Evolutionary conservation across 83 land plant species (phyloP), one percentile per base, ranked within the genome.

Genomic region (Isoetes engelmannii): DNA sequence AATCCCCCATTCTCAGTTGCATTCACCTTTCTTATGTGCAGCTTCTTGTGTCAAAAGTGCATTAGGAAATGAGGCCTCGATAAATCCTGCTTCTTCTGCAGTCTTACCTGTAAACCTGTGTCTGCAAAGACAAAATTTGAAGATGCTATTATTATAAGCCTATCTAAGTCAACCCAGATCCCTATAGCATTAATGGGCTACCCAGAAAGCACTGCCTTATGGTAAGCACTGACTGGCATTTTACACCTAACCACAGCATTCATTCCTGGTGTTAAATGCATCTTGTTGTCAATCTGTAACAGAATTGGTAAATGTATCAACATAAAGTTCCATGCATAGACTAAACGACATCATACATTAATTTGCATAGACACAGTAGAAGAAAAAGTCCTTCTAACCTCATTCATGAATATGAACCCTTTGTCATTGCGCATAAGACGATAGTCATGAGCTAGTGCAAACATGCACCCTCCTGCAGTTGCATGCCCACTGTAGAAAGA

Each of bases 81-180:
- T 70, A 54, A 73, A 65, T 48, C 75, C 75, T 7, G 75, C 75
- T 17, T 73, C 75, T n/a, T 67, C 71, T 7, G 75, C 75, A 9
- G 75, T 53, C 70, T 73, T 67, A 10, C 75, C 75, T 4, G 73
- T 73, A 50, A 54, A 73, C 45, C 67, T 68, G 46, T 67, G 67
- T 61, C 71, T 69, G 71, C 13, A 48, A 42, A 28, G 37, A 28
- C 37, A 28, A 18, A 59, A 12, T 18, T 19, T 19, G 19, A 59
- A 9, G 8, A 59, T 12, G 4, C 62, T 19, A 0, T 12, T 19
- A 0, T 12, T 8, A 8, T 0, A 12, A 8, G 9, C 8, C 62
- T 59, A 59, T 0, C 12, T 59, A 59, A 18, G 8, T 59, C 12
- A 59, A 12, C 28, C 9, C 3, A 59, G 8, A 59, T 19, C 28